Base-by-base conservation (phyloP, 257 asterid species). In the Cynanchum wilfordii region DNA sequence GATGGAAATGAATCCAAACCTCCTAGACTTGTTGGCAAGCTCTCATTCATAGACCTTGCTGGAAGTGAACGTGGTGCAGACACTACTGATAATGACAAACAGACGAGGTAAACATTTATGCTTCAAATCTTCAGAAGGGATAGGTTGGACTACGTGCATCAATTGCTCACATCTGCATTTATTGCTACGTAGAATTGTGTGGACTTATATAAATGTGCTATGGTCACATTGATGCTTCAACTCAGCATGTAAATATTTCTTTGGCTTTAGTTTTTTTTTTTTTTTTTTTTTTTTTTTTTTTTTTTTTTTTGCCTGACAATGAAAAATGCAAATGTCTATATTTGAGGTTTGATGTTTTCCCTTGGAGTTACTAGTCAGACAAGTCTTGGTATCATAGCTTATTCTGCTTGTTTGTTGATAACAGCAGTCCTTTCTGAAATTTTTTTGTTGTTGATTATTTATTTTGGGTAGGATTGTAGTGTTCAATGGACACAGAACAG, bases 31-130 rank as follows among this genome's bases (percentile, higher is more conserved):
- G 87, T 95, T 84, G 99, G 99, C 62, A 95, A 95, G 78, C 95
- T 95, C 83, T 95, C 99, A 77, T 95, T 95, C 83, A 95, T 95
- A 51, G 99, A 95, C 83, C 99, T 95, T 80, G 99, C 99, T 56
- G 99, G 99, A 75, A 95, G 99, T 80, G 99, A 95, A 78, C 98
- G 99, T 72, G 99, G 99, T 79, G 99, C 99, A 15, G 99, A 95
- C 81, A 95, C 99, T n/a, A 95, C 99, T 40, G 99, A 95, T 59
- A 95, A 95, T 79, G 99, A 95, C 82, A 95, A 90, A 82, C 98
- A 89, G 81, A 95, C 99, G 33, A 90, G 99, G 98, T 92, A 77
- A 19, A 78, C 45, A n/a, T 36, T 30, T 36, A 10, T 64, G 8
- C 16, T 25, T 36, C 0, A 38, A 36, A 33, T 36, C 67, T 36